Conservation (phyloP, 768 basidiomycete genomes). For the Sarcomyxa edulis region DNA sequence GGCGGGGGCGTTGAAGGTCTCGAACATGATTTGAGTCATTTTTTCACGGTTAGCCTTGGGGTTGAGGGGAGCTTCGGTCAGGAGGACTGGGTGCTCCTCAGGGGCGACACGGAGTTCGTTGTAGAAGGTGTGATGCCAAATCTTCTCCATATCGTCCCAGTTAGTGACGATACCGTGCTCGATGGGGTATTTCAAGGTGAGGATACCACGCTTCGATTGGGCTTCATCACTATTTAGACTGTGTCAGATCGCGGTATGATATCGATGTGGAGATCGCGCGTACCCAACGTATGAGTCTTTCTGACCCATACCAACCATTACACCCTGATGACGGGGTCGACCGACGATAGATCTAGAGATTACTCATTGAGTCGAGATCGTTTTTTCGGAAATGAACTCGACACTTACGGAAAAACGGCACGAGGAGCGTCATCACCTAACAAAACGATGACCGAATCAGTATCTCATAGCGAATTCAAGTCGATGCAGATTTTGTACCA, state of each 20-base stretch:
- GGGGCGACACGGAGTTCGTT: constrained; percentile 91
- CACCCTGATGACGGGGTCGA: constrained; percentile 90
- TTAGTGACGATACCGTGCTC: constrained; percentile 95
- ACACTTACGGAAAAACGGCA: constrained; percentile 89
- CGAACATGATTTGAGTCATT: constrained; percentile 96
- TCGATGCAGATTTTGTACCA: constrained; percentile 43
- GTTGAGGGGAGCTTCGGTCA: constrained; percentile 89
- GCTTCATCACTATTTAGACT: constrained; percentile 67
- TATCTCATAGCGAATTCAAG: constrained; percentile 8
- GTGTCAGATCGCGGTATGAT: constrained; percentile 6
- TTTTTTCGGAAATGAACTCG: neutral
- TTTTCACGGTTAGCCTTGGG: constrained; percentile 90
- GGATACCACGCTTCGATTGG: constrained; percentile 92
- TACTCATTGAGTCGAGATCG: constrained; percentile 5
- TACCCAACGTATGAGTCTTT: constrained; percentile 97
- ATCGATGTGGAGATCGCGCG: constrained; percentile 17
- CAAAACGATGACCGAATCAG: constrained; percentile 12
- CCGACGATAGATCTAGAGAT: constrained; percentile 79
- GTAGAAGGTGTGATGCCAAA: constrained; percentile 97
- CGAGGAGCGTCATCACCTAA: constrained; percentile 84
- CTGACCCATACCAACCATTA: constrained; percentile 96
- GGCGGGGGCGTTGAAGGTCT: constrained; percentile 89
- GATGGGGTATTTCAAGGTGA: constrained; percentile 90
- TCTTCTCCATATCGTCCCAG: constrained; percentile 99
- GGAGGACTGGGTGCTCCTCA: constrained; percentile 86